phyloP scores from a whole-genome alignment of 805 yeast species.

The Myxozyma mucilagina region DNA sequence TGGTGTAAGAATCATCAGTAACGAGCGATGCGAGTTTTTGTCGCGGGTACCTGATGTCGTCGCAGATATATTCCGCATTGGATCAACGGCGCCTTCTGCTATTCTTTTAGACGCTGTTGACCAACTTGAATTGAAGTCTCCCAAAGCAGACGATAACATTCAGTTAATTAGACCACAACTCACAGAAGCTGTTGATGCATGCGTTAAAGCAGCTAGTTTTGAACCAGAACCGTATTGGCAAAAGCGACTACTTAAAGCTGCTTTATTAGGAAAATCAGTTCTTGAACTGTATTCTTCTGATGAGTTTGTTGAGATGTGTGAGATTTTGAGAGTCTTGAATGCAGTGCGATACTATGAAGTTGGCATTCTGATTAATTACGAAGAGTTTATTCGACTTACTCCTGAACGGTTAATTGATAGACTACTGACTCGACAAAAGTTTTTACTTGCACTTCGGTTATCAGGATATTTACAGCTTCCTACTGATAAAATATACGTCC shows the following conservation, averaged over 20 bases:
- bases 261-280: slow-evolving; percentile 77
- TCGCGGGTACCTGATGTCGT: slow-evolving; percentile 61
- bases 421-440: slow-evolving; percentile 59
- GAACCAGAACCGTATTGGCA: slow-evolving; percentile 82
- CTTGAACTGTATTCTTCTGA: slow-evolving; percentile 57
- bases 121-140: slow-evolving; percentile 63
- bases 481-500: slow-evolving; percentile 56
- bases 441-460: slow-evolving; percentile 63
- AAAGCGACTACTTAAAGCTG: slow-evolving; percentile 75
- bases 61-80: slow-evolving; percentile 69
- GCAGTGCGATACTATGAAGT: slow-evolving; percentile 61
- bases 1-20: slow-evolving; percentile 69
- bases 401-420: slow-evolving; percentile 57
- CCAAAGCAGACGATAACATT: slow-evolving; percentile 79
- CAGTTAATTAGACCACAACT: slow-evolving; percentile 55
- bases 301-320: slow-evolving; percentile 61
- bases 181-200: slow-evolving; percentile 62
- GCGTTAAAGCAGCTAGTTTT: slow-evolving; percentile 71
- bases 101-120: slow-evolving; percentile 77
- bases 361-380: slow-evolving; percentile 67
- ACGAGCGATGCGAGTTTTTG: slow-evolving; percentile 58
- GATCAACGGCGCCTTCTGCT: slow-evolving; percentile 81
- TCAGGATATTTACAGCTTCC: slow-evolving; percentile 53
- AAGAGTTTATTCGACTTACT: slow-evolving; percentile 54
- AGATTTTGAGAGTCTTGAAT: slow-evolving; percentile 66